These are phyloP conservation scores for Amylostereum areolatum DNA, from an alignment of 1,284 basidiomycete genomes.

Conservation along the genomic window DNA sequence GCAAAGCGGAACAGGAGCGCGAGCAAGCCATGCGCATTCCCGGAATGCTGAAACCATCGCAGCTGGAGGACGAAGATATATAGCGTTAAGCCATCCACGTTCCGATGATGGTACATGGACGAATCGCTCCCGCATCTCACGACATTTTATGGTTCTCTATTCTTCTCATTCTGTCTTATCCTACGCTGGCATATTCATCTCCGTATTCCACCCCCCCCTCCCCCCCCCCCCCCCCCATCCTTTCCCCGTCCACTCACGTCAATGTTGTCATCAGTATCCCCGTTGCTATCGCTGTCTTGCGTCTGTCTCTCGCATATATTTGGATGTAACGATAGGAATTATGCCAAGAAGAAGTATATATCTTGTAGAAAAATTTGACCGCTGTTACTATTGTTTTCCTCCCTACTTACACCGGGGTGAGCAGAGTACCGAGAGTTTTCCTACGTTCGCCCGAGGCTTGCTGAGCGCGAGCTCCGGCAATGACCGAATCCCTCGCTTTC, in stretches of 20 bases:
- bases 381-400: not conserved
- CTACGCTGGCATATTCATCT: slow-evolving; percentile 9
- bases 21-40: slow-evolving; percentile 91
- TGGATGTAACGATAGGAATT: slow-evolving; percentile 1
- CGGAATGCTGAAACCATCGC: slow-evolving; percentile 97
- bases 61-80: slow-evolving; percentile 89
- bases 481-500: no score
- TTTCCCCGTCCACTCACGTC: slow-evolving; percentile 6
- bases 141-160: slow-evolving; percentile 8
- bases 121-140: slow-evolving; percentile 3
- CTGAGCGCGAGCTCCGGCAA: no score
- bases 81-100: slow-evolving; percentile 51
- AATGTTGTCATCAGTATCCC: slow-evolving; percentile 4
- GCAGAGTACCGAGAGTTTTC: no score
- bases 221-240: slow-evolving; percentile 5
- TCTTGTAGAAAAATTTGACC: not conserved
- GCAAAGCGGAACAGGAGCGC: slow-evolving; percentile 73
- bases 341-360: slow-evolving; percentile 1
- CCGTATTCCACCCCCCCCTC: slow-evolving; percentile 5
- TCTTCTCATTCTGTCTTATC: slow-evolving; percentile 7
- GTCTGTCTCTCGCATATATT: slow-evolving; percentile 16
- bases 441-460: no score
- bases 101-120: not conserved
- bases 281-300: slow-evolving; percentile 13
- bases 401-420: no score